Base-by-base conservation (phyloP, 176 grass and related monocot genomes). In the Neostapfia colusana region DNA sequence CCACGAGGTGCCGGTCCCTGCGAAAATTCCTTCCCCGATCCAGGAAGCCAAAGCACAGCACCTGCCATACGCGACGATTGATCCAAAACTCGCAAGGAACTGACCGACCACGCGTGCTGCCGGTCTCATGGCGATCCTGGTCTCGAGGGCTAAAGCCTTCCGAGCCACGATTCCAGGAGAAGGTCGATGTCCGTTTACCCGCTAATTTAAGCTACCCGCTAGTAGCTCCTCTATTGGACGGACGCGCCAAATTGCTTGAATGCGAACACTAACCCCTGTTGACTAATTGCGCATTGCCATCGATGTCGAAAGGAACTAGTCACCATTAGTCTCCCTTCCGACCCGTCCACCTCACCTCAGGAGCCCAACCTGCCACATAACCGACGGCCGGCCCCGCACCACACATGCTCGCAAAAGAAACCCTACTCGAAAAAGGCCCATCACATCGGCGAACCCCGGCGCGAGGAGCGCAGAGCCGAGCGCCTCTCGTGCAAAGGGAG, bases 131-230 rank as follows among this genome's bases (percentile, higher is more conserved):
- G 57, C 51, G 37, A 71, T 71, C 78, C 72, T 72, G 55, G 72
- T n/a, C 46, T 62, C 24, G 4, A 20, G 16, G 75, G 58, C 58
- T 84, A 5, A 5, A 40, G 8, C 38, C 4, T 51, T 79, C 72
- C 79, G 25, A 42, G 23, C 62, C 75, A 3, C 24, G 83, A 79
- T 85, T 85, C 73, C 75, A 85, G 83, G 75, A 35, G 38, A 21
- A 17, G 75, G 65, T 53, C 59, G 34, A 50, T 1, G 41, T 10
- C 15, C 53, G 16, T 54, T 76, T 55, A 57, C n/a, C 72, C 62
- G 25, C 35, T 34, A 23, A 42, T 70, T 60, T 31, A 37, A 56
- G 63, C 57, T 38, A 77, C 15, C 2, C 43, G 18, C 64, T 24
- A 11, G 23, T 2, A 0, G 2, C 21, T 23, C 20, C 0, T 67